These are phyloP conservation scores for Coemansia sp. DNA, from an alignment of 192 early-diverging fungal species.

Conservation along the genomic window DNA sequence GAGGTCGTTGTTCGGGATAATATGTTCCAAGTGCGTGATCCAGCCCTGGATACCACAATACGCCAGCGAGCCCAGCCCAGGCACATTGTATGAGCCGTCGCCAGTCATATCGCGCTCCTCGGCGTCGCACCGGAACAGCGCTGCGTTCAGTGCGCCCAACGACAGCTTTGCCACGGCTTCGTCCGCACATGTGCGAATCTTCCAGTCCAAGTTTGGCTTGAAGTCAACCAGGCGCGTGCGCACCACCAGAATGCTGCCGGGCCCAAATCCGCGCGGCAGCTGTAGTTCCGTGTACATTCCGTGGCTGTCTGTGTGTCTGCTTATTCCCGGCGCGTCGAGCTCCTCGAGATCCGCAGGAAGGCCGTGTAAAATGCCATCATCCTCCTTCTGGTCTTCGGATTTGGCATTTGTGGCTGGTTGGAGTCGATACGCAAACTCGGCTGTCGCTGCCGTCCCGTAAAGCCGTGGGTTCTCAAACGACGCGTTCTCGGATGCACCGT, in stretches of 20 bases:
- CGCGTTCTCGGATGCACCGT: constrained; percentile 30
- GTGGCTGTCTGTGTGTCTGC: constrained; percentile 43
- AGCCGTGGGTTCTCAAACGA: constrained; percentile 60
- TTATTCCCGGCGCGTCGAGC: constrained; percentile 54
- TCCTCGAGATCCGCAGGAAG: constrained; percentile 58
- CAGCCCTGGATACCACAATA: constrained; percentile 96
- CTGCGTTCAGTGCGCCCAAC: constrained; percentile 78
- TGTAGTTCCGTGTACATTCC: constrained; percentile 62
- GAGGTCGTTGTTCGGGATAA: constrained; percentile 84
- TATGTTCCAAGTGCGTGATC: constrained; percentile 73
- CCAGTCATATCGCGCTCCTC: constrained; percentile 86
- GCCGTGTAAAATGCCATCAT: constrained; percentile 55
- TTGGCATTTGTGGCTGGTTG: constrained; percentile 38
- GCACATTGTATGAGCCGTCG: constrained; percentile 85
- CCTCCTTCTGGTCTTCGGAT: constrained; percentile 21
- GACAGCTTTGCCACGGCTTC: constrained; percentile 63
- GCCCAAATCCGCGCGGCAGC: constrained; percentile 69
- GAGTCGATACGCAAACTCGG: constrained; percentile 60
- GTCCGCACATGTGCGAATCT: constrained; percentile 60
- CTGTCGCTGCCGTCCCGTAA: constrained; percentile 56
- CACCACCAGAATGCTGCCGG: constrained; percentile 77
- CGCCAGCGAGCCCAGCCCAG: constrained; percentile 73
- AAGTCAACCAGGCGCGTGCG: constrained; percentile 58
- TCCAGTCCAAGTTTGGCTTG: constrained; percentile 57
- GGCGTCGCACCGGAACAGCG: constrained; percentile 78